Base-by-base conservation (phyloP, 2,329 filamentous ascomycete genomes). In the Myotisia sp. region DNA sequence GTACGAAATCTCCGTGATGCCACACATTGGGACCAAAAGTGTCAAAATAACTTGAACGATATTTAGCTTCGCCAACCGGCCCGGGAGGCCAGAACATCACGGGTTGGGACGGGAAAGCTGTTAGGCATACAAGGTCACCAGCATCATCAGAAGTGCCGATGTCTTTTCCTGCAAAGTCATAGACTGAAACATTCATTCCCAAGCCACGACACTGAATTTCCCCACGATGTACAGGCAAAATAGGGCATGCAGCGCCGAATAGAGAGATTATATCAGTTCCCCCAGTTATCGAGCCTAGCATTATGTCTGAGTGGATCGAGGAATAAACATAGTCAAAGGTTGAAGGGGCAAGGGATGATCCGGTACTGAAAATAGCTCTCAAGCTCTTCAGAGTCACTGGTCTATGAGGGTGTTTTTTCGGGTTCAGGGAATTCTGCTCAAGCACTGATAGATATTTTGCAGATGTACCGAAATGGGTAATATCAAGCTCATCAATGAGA, bases 191-290 rank as follows among this genome's bases (percentile, higher is more conserved):
- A n/a, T 77, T 76, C 80, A 87, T 86, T 13, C 79, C 81, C 3
- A 87, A 69, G 4, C 77, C 79, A 6, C 75, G 72, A 40, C 78
- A 81, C 55, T 87, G 81, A 30, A 86, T 82, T 51, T 85, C 76
- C 16, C 81, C 81, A 1, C 65, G 64, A 42, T 74, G 65, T 13
- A 87, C 79, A 1, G 81, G 79, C 1, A 82, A 64, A 3, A 86
- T 65, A 0, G 79, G 79, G 36, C 79, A 87, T 0, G 85, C 81
- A 0, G 83, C 78, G 27, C 86, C 87, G 49, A 95, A 98, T 21
- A 95, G 72, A 1, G 86, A 93, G 44, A 95, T 83, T 47, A 95
- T 95, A 53, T 98, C 90, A 3, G 87, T 95, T 32, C 87, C 90
- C 23, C 90, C 90, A 0, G 87, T 95, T 50, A 98, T 95, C 37